Evolutionary conservation across 192 early-diverging fungal genomes (phyloP), one percentile per base, ranked within the genome.

Genomic region (Backusella westeae): DNA sequence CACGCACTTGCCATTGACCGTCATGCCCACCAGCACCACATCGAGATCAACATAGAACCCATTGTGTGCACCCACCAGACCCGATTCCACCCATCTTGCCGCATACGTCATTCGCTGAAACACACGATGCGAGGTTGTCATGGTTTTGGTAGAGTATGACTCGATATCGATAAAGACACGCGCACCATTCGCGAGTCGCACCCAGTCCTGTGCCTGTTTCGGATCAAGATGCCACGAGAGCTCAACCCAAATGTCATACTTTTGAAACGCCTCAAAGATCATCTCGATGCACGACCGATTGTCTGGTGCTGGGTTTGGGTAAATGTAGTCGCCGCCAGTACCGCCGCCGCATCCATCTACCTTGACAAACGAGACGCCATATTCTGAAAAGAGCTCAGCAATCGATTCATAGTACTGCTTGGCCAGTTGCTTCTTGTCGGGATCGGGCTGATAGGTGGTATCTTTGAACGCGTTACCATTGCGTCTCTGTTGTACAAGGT

Each of bases 121-220:
- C 1, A 80, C 71, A 39, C 79, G 70, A 10, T 53, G 56, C 1
- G 79, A 46, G 1, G 59, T 76, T 0, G 79, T 76, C 79, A 80
- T 80, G 0, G 75, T 73, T 1, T 49, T 80, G 21, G 59, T 76
- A 2, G 79, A 80, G 15, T 80, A 80, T 1, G 79, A 80, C 41
- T 80, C 79, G 15, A 80, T 80, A 66, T 80, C 79, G 53, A 80
- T 72, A 44, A 76, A 80, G 7, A 80, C 34, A 34, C 79, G 69
- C 2, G 53, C 79, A 34, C 79, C 79, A 72, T 80, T 76, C 21
- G 67, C 21, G 1, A 72, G 8, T 6, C 36, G 35, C 4, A 46
- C 75, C 74, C 74, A 80, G 19, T 80, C 79, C 8, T 65, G 21
- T 21, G 71, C 75, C 66, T 73, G 72, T 0, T 6, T n/a, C 7